Base-by-base conservation (phyloP, 2,329 filamentous ascomycete species). In the Ploettnerulaceae sp. region DNA sequence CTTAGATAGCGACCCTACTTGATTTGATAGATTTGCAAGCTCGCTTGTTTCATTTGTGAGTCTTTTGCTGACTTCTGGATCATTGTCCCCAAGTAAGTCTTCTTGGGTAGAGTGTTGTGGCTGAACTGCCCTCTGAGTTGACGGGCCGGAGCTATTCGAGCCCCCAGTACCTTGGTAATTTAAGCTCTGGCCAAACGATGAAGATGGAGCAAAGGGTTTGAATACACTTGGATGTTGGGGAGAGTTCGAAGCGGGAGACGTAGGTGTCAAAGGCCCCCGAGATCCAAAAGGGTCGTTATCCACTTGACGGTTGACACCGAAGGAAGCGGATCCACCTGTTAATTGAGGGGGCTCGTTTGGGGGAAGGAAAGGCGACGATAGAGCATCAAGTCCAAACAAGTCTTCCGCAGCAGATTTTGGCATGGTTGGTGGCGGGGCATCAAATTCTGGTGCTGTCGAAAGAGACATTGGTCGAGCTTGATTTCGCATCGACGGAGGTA, bases 1-100 rank as follows among this genome's bases (percentile, higher is more conserved):
- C 62, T 84, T 94, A 0, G 90, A 86, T 45, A 98, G 70, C 2
- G 86, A 91, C 24, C 89, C 84, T 54, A 98, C 89, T 66, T 97
- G 93, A 65, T 95, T 97, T 1, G 91, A 96, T 57, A 98, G 75
- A 63, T 98, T 97, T 41, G 90, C 93, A 48, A 98, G 75, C 65
- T 98, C 93, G 0, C 86, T 84, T 2, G 90, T 93, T 63, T 98
- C 93, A 54, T 82, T 84, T 0, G 86, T 93, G 20, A 97, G 72
- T 64, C 86, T 94, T 66, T 86, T 93, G 68, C 84, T 91, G 45
- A 90, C 81, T 61, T 95, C 89, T 1, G 86, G 85, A 55, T 97
- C 91, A 55, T 83, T 84, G 58, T 96, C 90, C 12, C 87, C 88
- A n/a, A 98, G 75, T 6, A 97, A 75, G 65, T 97, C 93, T 59